These are phyloP conservation scores for Trichoderma virens DNA, from an alignment of 495 filamentous ascomycete genomes.

Conservation along the genomic window DNA sequence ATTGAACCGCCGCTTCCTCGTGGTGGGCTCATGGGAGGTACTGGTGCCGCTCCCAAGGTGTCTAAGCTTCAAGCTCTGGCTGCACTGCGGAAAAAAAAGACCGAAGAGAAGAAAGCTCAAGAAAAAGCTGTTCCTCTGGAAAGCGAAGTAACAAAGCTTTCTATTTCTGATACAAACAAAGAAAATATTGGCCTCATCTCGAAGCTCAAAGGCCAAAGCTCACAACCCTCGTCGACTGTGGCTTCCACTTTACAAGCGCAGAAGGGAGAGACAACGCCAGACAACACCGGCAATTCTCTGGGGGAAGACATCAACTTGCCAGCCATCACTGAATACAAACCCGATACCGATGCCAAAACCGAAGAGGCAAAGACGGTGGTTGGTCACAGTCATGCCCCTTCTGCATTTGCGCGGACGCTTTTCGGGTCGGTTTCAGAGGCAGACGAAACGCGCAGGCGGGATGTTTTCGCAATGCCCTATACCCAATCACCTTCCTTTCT, in stretches of 20 bases:
- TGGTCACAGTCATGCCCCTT: slow-evolving; percentile 34
- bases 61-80: slow-evolving; percentile 88
- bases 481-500: slow-evolving; percentile 29
- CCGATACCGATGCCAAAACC: not conserved
- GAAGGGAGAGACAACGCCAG: not conserved
- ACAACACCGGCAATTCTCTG: not conserved
- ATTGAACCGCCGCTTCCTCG: slow-evolving; percentile 53
- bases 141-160: slow-evolving; percentile 20
- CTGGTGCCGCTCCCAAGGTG: slow-evolving; percentile 55
- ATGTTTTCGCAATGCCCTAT: slow-evolving; percentile 45
- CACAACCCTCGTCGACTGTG: not conserved
- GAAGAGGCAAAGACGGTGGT: not conserved
- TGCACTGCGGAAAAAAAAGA: slow-evolving; percentile 79
- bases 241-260: not conserved
- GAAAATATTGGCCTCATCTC: slow-evolving; percentile 14
- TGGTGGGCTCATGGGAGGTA: slow-evolving; percentile 70
- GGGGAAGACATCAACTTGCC: not conserved
- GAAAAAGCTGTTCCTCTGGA: slow-evolving; percentile 27
- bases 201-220: not conserved
- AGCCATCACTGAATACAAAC: not conserved
- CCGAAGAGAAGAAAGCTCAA: slow-evolving; percentile 51
- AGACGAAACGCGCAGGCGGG: slow-evolving; percentile 28
- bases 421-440: slow-evolving; percentile 37
- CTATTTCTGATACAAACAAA: slow-evolving; percentile 17
- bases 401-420: slow-evolving; percentile 62